Base-by-base conservation (phyloP, 768 basidiomycete genomes). In the Mycena alexandri region DNA sequence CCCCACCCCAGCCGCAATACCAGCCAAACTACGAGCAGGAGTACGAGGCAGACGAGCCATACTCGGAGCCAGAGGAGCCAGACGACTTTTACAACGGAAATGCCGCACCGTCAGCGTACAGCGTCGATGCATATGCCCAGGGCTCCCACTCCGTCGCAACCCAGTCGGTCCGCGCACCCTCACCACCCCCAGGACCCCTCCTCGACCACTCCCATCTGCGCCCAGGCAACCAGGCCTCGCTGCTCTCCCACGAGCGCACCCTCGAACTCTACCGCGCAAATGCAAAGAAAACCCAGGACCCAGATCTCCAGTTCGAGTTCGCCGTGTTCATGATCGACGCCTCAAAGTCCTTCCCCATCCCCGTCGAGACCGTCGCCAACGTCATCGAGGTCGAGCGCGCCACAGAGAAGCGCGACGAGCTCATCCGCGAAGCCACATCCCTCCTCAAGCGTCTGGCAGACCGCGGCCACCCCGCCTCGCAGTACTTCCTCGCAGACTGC, bases 291-390 rank as follows among this genome's bases (percentile, higher is more conserved):
- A 98, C 96, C 0, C 95, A 98, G 81, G 95, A 99, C 78, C 96
- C 97, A 0, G 95, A 98, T 74, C 83, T 98, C 62, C 96, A 97
- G 77, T 99, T 96, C 83, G 98, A 99, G 78, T 98, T 99, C 72
- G 95, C 97, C 44, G 94, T 96, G 11, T 98, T 99, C 85, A 96
- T 98, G 93, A 93, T 99, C 76, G 98, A 98, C 75, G 95, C 96
- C 54, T 93, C 95, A 54, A 98, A 97, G 79, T 89, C 92, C 2
- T 88, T 95, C 77, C 91, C 92, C 46, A 90, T 93, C 63, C 93
- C 94, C 6, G 81, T 81, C 3, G 85, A 82, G 17, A 90, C 91
- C 3, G 85, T 88, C 0, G 91, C 88, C 34, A 93, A 94, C 73
- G 85, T 93, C 51, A 85, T 94, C 76, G 88, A 92, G 46, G 90